Percentiles rank a stretch among this genome's conserved stretches.
phyloP scores from a whole-genome alignment of 495 filamentous ascomycete genomes.

The Annulohypoxylon maeteangense region DNA sequence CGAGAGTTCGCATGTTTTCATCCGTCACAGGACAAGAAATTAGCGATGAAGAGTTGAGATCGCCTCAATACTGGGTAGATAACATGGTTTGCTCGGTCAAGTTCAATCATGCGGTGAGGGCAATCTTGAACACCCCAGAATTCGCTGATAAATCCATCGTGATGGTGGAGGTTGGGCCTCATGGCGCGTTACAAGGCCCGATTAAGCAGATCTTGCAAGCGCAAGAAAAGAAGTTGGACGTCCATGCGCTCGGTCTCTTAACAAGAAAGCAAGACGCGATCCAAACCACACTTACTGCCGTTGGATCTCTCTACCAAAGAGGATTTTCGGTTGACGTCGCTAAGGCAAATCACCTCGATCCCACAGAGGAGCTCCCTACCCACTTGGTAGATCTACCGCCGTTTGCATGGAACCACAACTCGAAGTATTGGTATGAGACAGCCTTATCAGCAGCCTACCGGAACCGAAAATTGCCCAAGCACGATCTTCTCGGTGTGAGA shows the following conservation, averaged over 20 bases:
- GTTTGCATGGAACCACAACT: slow-evolving; percentile 54
- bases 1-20: slow-evolving; percentile 52
- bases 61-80: slow-evolving; percentile 53
- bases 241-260: slow-evolving; percentile 39
- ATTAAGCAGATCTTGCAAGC: slow-evolving; percentile 57
- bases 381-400: slow-evolving; percentile 48
- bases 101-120: slow-evolving; percentile 50
- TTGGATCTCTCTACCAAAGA: slow-evolving; percentile 47
- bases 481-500: slow-evolving; percentile 59
- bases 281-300: slow-evolving; percentile 44
- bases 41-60: slow-evolving; percentile 39
- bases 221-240: slow-evolving; percentile 16
- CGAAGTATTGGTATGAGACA: slow-evolving; percentile 54
- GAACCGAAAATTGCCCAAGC: slow-evolving; percentile 48
- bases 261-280: slow-evolving; percentile 47
- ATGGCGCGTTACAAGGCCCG: slow-evolving; percentile 63
- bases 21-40: slow-evolving; percentile 51
- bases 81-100: slow-evolving; percentile 56
- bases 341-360: slow-evolving; percentile 44
- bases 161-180: slow-evolving; percentile 67
- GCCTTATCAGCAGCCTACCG: slow-evolving; percentile 56
- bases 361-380: slow-evolving; percentile 28
- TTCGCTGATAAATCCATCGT: slow-evolving; percentile 30
- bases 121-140: slow-evolving; percentile 27
- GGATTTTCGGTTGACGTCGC: slow-evolving; percentile 57